Base-by-base conservation (phyloP, 1,284 basidiomycete genomes). In the Kwoniella shivajii region DNA sequence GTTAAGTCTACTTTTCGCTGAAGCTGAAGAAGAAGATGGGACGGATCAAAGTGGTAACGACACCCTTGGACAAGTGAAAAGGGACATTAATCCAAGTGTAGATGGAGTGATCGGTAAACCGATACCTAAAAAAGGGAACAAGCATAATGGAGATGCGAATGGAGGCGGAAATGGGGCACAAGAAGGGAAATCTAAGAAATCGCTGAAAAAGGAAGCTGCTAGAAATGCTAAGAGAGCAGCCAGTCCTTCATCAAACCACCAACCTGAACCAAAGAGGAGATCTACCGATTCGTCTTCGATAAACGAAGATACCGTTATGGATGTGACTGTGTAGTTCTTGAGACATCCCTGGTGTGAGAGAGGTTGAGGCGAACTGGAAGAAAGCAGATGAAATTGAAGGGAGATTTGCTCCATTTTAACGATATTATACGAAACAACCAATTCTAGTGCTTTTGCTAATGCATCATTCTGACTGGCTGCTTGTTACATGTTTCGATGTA, bases 1-100 rank as follows among this genome's bases (percentile, higher is more conserved):
- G 5, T 81, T 96, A 59, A 84, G 88, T 66, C 79, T 84, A 61
- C 82, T 85, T 61, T 86, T 89, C 61, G 71, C 73, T 16, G 85
- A 86, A 48, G 84, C 84, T 5, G 78, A 83, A 30, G 84, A 83
- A 50, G 83, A 79, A 26, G 83, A 82, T 10, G 85, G 84, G 27
- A 39, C 37, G 16, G 37, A 18, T 18, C 54, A 61, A 11, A 56
- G 51, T 7, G 57, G 51, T 20, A 50, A 44, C 20, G 36, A 41
- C 18, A 50, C 50, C 1, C 20, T 50, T 22, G 50, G 42, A 14
- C 66, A 59, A 9, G 63, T 63, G 3, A 52, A 47, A 31, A 42
- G 43, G 11, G 62, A 61, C 34, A 45, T 63, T 13, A 63, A 63
- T 49, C 61, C 61, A 13, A 59, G 36, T 49, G 13, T 63, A 13